phyloP scores from a whole-genome alignment of 2,329 filamentous ascomycete species.

The Akanthomyces muscarius region DNA sequence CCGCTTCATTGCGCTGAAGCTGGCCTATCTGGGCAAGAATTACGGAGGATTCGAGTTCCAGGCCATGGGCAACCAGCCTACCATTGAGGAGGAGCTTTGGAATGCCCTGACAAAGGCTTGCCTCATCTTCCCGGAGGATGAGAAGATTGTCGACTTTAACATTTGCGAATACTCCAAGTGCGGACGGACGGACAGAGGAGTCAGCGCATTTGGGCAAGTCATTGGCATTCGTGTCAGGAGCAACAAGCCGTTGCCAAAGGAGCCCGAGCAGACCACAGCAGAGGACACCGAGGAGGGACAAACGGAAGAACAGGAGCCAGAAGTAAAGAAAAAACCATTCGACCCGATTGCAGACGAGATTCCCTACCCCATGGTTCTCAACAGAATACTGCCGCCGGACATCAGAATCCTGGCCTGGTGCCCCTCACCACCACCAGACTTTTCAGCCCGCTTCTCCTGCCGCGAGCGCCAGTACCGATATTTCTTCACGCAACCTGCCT shows the following conservation, averaged over 20 bases:
- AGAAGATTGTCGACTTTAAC: constrained; percentile 68
- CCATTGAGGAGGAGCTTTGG: constrained; percentile 92
- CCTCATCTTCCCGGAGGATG: constrained; percentile 69
- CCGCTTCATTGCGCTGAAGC: constrained; percentile 82
- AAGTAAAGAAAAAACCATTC: constrained; percentile 33
- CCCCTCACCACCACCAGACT: constrained; percentile 70
- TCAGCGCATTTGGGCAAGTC: constrained; percentile 96
- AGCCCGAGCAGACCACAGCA: constrained; percentile 3
- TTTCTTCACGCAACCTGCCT: constrained; percentile 95
- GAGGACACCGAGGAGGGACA: constrained; percentile 14
- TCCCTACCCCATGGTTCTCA: constrained; percentile 77
- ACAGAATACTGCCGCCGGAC: constrained; percentile 81
- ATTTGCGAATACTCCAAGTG: constrained; percentile 92
- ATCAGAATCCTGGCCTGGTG: constrained; percentile 94
- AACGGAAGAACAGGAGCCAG: constrained; percentile 24
- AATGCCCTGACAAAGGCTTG: constrained; percentile 79
- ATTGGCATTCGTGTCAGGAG: constrained; percentile 80
- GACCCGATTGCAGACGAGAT: constrained; percentile 78
- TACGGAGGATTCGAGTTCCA: constrained; percentile 95
- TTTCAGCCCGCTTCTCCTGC: constrained; percentile 91
- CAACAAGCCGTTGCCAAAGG: constrained; percentile 56
- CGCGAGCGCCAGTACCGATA: constrained; percentile 89
- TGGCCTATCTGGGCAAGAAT: constrained; percentile 85
- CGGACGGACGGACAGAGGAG: constrained; percentile 85
- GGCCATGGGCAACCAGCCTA: constrained; percentile 65